These are phyloP conservation scores for Tolypocladium capitatum DNA, from an alignment of 2,329 filamentous ascomycete genomes.

Conservation along the genomic window DNA sequence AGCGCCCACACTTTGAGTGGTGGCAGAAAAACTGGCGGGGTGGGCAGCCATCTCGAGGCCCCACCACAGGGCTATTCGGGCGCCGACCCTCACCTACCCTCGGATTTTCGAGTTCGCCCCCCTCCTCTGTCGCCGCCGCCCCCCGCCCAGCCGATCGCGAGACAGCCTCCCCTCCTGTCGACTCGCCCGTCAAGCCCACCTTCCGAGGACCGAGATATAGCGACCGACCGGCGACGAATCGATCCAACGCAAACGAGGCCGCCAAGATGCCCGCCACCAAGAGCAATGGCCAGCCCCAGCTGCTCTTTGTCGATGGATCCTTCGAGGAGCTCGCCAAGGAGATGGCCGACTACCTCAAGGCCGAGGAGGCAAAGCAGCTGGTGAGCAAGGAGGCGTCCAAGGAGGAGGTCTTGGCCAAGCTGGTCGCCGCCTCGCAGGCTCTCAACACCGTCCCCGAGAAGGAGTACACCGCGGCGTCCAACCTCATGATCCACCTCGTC, in stretches of 20 bases:
- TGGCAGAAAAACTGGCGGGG: slow-evolving; percentile 27
- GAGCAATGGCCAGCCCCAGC: slow-evolving; percentile 38
- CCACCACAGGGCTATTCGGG: slow-evolving; percentile 26
- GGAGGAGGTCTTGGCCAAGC: slow-evolving; percentile 79
- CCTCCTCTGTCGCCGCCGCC: slow-evolving; percentile 4
- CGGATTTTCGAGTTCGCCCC: slow-evolving; percentile 13
- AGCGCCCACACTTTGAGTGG: slow-evolving; percentile 23
- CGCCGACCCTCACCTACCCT: slow-evolving; percentile 15
- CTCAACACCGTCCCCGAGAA: slow-evolving; percentile 86
- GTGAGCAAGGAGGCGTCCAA: slow-evolving; percentile 55
- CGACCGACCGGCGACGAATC: slow-evolving; percentile 8
- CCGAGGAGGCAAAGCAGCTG: slow-evolving; percentile 63
- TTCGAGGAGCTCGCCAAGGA: slow-evolving; percentile 90
- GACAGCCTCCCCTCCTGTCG: slow-evolving; percentile 6
- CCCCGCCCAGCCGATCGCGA: slow-evolving; percentile 8
- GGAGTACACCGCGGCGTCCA: slow-evolving; percentile 92
- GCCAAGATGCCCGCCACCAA: slow-evolving; percentile 17
- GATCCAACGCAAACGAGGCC: slow-evolving; percentile 4
- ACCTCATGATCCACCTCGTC: slow-evolving; percentile 88
- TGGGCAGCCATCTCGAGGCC: slow-evolving; percentile 13
- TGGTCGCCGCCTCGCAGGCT: slow-evolving; percentile 64
- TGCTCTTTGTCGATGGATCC: slow-evolving; percentile 74
- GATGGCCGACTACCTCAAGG: slow-evolving; percentile 87
- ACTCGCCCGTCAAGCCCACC: slow-evolving; percentile 2
- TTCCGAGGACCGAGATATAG: slow-evolving; percentile 2